Base-by-base conservation (phyloP, 805 yeast genomes). In the Starmera dryadoides region DNA sequence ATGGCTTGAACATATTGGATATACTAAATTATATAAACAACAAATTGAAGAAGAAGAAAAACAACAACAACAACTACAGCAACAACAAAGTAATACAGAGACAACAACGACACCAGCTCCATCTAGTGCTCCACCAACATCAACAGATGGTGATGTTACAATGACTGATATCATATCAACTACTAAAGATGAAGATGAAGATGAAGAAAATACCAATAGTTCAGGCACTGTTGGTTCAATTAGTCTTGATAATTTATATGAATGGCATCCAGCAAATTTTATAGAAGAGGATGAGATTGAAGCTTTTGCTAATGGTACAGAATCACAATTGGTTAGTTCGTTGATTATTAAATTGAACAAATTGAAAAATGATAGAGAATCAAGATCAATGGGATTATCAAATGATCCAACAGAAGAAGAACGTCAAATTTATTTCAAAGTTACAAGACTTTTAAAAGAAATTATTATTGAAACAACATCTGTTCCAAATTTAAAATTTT, bases 1-100 rank as follows among this genome's bases (percentile, higher is more conserved):
- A 5, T 75, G 81, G 80, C 53, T 73, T 23, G 77, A 74, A 42
- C 76, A 70, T 48, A 59, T 69, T 33, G 81, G 81, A 1, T 68
- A 68, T 39, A 62, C 60, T 35, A 61, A 66, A 25, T 45, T 72
- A 5, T 43, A 46, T 8, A 34, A 36, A 6, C 28, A 41, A 19
- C 23, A 16, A n/a, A 30, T 19, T 9, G 39, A 34, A 30, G 41
- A 36, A 14, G 42, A 42, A 14, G 44, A 42, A 12, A 46, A 38
- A 19, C 53, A 46, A 34, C 46, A 43, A 23, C 32, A 49, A 23
- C 40, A 40, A 35, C 32, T 4, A 29, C 34, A 11, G 21, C 25
- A 3, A 25, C 28, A 25, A 25, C 28, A 25, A 9, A 12, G 12
- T 9, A 12, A 11, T 28, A 11, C 7, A 14, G n/a, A 28, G 16